phyloP scores from a whole-genome alignment of 129 eudicot genomes.

The Ambrosia trifida region DNA sequence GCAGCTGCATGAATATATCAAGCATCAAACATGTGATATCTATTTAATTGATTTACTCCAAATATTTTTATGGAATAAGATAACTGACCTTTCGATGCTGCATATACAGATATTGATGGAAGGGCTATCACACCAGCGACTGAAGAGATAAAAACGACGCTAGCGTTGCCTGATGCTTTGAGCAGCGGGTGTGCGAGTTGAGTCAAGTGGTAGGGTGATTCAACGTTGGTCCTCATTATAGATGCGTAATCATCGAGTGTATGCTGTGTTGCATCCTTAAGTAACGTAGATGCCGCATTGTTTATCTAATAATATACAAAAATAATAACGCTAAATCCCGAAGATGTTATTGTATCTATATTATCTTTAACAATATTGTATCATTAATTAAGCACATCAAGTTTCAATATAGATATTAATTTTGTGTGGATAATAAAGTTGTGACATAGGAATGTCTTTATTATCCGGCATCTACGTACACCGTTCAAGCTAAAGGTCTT shows the following conservation, averaged over 20 bases:
- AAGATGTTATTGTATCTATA: background rate
- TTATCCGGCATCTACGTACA: no score
- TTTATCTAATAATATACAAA: constrained; percentile 39
- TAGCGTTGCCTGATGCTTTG: constrained; percentile 58
- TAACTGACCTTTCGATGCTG: constrained; percentile 61
- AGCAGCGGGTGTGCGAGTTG: constrained; percentile 67
- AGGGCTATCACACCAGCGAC: constrained; percentile 63
- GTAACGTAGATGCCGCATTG: constrained; percentile 47
- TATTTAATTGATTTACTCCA: background rate
- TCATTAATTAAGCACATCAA: no score
- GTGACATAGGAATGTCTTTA: no score
- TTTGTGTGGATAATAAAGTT: no score
- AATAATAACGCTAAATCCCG: background rate
- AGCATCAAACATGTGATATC: background rate
- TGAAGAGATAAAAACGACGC: constrained; percentile 68
- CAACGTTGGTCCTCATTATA: constrained; percentile 52
- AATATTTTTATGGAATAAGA: background rate
- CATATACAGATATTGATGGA: constrained; percentile 58
- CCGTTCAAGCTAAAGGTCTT: no score
- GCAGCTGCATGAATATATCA: constrained; percentile 42
- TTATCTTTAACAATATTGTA: no score
- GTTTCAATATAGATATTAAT: no score
- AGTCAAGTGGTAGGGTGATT: constrained; percentile 60
- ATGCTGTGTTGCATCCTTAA: constrained; percentile 48
- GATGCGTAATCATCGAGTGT: constrained; percentile 43